phyloP scores from a whole-genome alignment of 2,329 filamentous ascomycete species.

The Nannizziopsis arthrosporioides region DNA sequence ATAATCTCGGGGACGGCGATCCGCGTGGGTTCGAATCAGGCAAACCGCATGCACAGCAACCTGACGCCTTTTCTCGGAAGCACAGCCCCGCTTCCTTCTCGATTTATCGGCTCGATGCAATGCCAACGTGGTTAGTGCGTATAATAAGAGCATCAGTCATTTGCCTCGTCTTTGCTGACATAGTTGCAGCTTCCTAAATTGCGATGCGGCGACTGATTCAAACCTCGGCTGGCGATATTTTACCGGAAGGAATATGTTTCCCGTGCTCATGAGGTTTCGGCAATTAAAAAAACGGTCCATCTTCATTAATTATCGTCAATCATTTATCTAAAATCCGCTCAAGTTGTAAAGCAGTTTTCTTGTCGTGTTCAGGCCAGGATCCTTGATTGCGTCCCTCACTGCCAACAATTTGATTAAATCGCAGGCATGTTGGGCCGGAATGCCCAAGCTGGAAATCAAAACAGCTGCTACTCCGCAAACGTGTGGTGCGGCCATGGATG shows the following conservation, averaged over 20 bases:
- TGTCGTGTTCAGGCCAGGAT: constrained; percentile 19
- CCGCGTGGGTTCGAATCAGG: background rate
- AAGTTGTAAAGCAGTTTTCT: constrained; percentile 24
- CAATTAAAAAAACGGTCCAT: too few relatives aligned
- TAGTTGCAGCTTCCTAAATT: too few relatives aligned
- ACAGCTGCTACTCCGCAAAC: constrained; percentile 46
- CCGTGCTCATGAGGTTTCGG: too few relatives aligned
- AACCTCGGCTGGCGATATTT: too few relatives aligned
- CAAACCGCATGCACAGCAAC: too few relatives aligned
- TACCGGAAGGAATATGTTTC: too few relatives aligned
- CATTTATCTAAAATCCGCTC: background rate
- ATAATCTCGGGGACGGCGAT: background rate
- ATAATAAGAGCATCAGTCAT: too few relatives aligned
- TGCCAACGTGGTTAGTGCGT: too few relatives aligned
- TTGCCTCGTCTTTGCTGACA: too few relatives aligned
- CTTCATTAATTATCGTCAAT: background rate
- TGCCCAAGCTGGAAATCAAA: constrained; percentile 39
- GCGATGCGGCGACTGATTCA: background rate
- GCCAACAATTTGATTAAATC: constrained; percentile 45
- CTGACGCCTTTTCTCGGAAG: too few relatives aligned
- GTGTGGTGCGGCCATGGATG: constrained; percentile 31
- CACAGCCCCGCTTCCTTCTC: too few relatives aligned
- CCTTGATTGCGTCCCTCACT: constrained; percentile 17
- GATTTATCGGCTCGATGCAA: too few relatives aligned
- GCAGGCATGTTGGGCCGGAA: constrained; percentile 36